phyloP scores from a whole-genome alignment of 768 basidiomycete genomes.

The Xerocomus potaroensis region DNA sequence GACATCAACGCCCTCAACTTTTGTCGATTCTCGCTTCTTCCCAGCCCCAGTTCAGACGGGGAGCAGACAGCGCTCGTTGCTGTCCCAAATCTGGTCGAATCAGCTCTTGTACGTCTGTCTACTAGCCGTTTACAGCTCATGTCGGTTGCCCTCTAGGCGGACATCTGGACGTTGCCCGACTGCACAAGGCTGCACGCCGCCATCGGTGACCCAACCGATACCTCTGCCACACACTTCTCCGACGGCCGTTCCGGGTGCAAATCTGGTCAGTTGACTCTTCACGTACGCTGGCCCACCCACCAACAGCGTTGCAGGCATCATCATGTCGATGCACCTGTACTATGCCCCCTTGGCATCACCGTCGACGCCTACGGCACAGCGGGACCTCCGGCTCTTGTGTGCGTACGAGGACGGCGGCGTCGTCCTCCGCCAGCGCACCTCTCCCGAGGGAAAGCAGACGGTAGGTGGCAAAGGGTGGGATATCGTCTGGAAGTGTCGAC shows the following conservation, averaged over 20 bases:
- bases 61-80: conserved; percentile 49
- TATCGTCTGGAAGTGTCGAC: conserved; percentile 56
- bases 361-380: conserved; percentile 27
- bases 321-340: conserved; percentile 84
- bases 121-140: background rate
- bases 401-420: conserved; percentile 90
- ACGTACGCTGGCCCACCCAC: background rate
- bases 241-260: conserved; percentile 51
- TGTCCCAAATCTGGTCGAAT: conserved; percentile 86
- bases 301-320: conserved; percentile 52
- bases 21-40: conserved; percentile 79
- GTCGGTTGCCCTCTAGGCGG: conserved; percentile 49
- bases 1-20: conserved; percentile 94
- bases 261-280: conserved; percentile 43
- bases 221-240: conserved; percentile 19
- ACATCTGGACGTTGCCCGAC: conserved; percentile 79
- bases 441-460: conserved; percentile 34
- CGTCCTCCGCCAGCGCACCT: conserved; percentile 53
- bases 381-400: conserved; percentile 57
- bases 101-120: conserved; percentile 55
- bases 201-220: conserved; percentile 56
- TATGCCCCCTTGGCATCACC: conserved; percentile 29
- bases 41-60: conserved; percentile 12
- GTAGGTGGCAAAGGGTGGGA: conserved; percentile 77
- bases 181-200: conserved; percentile 75